A percentile compares a stretch with the other conserved stretches of the same genome.
Evolutionary conservation across 2,329 filamentous ascomycete genomes (phyloP).

Genomic region (Claviceps humidiphila): DNA sequence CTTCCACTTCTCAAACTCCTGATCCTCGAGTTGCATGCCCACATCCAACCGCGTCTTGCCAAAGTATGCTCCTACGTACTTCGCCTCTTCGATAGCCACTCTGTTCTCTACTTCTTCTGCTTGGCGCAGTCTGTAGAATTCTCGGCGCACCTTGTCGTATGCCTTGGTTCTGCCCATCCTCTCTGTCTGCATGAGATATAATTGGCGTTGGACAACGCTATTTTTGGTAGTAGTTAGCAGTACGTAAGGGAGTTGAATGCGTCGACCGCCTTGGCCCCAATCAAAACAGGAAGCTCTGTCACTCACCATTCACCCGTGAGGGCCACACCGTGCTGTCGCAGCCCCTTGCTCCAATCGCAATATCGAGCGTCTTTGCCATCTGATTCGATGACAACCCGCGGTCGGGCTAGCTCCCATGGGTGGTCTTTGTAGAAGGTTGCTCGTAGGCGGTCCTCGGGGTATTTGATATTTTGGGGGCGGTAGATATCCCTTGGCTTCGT

Average conservation of each 20-base stretch:
- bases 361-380: slow-evolving; percentile 68
- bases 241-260: background rate
- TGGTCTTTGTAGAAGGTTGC: slow-evolving; percentile 82
- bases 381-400: slow-evolving; percentile 69
- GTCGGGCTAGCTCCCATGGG: slow-evolving; percentile 90
- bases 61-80: slow-evolving; percentile 77
- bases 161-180: slow-evolving; percentile 51
- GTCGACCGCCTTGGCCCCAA: background rate
- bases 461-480: slow-evolving; percentile 62
- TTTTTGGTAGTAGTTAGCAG: background rate
- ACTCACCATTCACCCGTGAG: slow-evolving; percentile 71
- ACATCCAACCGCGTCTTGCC: slow-evolving; percentile 63
- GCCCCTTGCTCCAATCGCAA: slow-evolving; percentile 64
- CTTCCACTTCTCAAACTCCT: slow-evolving; percentile 75
- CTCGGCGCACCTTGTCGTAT: slow-evolving; percentile 76
- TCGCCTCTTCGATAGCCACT: slow-evolving; percentile 77
- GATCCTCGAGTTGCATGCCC: slow-evolving; percentile 70
- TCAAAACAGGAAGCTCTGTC: background rate
- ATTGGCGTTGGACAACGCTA: slow-evolving; percentile 85
- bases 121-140: slow-evolving; percentile 80
- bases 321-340: slow-evolving; percentile 61
- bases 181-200: slow-evolving; percentile 64
- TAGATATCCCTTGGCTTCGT: slow-evolving; percentile 59
- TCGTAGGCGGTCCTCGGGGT: slow-evolving; percentile 73
- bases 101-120: slow-evolving; percentile 70